Evolutionary conservation across 2,329 filamentous ascomycete species (phyloP).

Genomic region (Talaromyces amestolkiae): DNA sequence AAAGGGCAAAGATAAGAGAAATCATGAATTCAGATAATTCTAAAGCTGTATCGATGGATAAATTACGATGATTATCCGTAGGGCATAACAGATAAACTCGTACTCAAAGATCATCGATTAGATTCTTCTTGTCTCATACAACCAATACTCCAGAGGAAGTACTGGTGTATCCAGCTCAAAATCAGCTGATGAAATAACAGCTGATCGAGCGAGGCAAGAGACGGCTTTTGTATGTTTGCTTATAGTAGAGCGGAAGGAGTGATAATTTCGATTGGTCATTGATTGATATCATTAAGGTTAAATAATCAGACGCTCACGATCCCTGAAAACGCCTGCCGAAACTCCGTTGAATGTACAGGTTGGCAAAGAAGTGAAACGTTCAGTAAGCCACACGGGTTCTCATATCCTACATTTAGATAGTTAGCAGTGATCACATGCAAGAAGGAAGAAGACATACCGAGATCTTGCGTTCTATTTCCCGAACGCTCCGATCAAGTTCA

Average conservation of each 20-base stretch:
- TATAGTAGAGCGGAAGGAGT: not conserved
- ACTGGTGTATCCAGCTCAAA: conserved; percentile 43
- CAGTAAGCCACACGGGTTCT: conserved; percentile 57
- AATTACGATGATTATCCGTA: conserved; percentile 45
- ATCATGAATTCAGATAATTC: too few species aligned
- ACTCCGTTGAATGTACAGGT: conserved; percentile 18
- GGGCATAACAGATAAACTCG: conserved; percentile 39
- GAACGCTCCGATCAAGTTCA: conserved; percentile 83
- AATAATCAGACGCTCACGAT: not conserved
- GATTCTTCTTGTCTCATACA: conserved; percentile 49
- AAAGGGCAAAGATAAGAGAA: not conserved
- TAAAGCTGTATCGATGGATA: conserved; percentile 43
- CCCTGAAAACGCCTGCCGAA: conserved; percentile 17
- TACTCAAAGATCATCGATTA: conserved; percentile 52
- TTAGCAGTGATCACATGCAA: conserved; percentile 19
- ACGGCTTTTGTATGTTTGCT: conserved; percentile 25
- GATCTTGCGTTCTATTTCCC: conserved; percentile 95
- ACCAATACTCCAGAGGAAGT: conserved; percentile 13
- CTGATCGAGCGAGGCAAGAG: conserved; percentile 54
- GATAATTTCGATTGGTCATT: not conserved
- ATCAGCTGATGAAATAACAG: conserved; percentile 32
- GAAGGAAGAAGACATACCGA: conserved; percentile 51
- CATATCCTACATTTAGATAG: conserved; percentile 48
- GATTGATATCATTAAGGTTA: conserved; percentile 6
- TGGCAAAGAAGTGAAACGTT: conserved; percentile 7